Evolutionary conservation across 345 rosid genomes (phyloP).

Genomic region (Tarenaya hassleriana): DNA sequence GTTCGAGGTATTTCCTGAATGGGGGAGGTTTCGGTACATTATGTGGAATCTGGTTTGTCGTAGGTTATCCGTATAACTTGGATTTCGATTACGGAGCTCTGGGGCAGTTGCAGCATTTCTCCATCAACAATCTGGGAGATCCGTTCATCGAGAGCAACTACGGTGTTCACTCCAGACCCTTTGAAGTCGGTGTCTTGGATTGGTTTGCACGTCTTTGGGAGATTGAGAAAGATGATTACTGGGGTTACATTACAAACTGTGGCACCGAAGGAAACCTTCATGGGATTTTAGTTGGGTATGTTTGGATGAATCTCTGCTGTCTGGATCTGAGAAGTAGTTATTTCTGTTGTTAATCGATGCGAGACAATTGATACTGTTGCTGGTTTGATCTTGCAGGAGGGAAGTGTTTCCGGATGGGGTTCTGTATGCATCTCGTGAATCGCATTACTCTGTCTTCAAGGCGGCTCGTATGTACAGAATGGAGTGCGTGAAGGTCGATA

Average conservation of each 20-base stretch:
- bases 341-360: neutral
- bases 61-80: constrained; percentile 95
- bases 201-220: constrained; percentile 99
- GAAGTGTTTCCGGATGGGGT: constrained; percentile 91
- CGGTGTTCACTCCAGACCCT: constrained; percentile 95
- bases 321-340: neutral
- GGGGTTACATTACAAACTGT: constrained; percentile 98
- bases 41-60: neutral
- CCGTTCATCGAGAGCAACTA: constrained; percentile 98
- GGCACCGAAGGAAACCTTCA: constrained; percentile 99
- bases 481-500: constrained; percentile 75
- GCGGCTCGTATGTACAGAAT: constrained; percentile 96
- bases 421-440: constrained; percentile 76
- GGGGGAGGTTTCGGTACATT: neutral
- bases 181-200: constrained; percentile 98
- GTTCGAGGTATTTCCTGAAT: neutral
- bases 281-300: constrained; percentile 87
- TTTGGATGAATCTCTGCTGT: neutral
- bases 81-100: constrained; percentile 97
- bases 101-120: constrained; percentile 87
- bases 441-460: constrained; percentile 89
- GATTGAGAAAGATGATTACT: constrained; percentile 83
- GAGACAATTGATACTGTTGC: neutral
- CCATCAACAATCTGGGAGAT: constrained; percentile 94
- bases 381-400: constrained; percentile 42